Conservation (phyloP, 345 rosid genomes). For the Eucalyptus dawsonii region DNA sequence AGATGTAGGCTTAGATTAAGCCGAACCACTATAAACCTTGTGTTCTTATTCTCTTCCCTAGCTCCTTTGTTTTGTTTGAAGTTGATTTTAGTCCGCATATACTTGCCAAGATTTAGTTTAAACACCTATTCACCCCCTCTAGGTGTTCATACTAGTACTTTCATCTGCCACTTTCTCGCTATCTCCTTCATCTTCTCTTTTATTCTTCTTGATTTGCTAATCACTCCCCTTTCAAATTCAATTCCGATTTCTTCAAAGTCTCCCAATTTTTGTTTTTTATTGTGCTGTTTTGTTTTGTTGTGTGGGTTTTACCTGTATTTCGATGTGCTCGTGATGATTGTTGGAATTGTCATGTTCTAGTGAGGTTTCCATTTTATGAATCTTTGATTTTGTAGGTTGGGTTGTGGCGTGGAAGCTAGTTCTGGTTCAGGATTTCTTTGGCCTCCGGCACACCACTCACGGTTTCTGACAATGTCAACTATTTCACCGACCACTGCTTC, state of each 20-base stretch:
- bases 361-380: not conserved
- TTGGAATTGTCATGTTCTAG: not conserved
- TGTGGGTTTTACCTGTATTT: not conserved
- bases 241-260: not conserved
- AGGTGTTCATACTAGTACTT: no score
- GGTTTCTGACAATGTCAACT: not conserved
- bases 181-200: not conserved
- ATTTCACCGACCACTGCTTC: not conserved
- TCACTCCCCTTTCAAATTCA: not conserved
- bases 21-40: no score
- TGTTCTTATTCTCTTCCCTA: no score
- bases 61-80: no score
- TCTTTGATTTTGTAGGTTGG: not conserved
- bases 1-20: no score
- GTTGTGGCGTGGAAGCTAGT: not conserved
- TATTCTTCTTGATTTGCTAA: not conserved
- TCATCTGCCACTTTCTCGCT: not conserved
- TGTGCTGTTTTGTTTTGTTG: not conserved
- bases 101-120: no score
- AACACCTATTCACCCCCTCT: no score
- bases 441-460: not conserved
- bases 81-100: no score
- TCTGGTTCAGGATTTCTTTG: not conserved
- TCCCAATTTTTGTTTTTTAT: not conserved
- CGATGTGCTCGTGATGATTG: not conserved